These are phyloP conservation scores for Pisolithus tinctorius DNA, from an alignment of 768 basidiomycete genomes.

Conservation along the genomic window DNA sequence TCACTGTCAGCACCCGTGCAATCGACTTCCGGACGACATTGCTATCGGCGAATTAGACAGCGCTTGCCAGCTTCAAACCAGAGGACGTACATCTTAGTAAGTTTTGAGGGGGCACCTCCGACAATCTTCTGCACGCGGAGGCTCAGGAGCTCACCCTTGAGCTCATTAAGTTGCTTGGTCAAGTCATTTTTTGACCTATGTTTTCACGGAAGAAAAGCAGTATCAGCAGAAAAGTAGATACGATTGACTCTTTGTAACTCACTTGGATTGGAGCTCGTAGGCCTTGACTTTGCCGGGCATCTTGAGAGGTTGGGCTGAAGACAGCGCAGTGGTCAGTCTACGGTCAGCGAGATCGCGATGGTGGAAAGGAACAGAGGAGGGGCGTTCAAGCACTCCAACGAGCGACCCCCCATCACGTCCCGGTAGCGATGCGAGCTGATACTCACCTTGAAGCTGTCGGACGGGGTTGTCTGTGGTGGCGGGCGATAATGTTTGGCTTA, in stretches of 20 bases:
- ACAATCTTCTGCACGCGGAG: conserved; percentile 98
- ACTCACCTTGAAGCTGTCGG: conserved; percentile 33
- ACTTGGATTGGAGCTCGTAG: conserved; percentile 96
- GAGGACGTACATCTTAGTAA: conserved; percentile 85
- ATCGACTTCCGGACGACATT: conserved; percentile 96
- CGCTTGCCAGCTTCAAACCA: neutral
- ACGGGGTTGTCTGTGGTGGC: conserved; percentile 22
- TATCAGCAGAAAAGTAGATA: neutral
- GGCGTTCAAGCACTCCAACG: neutral
- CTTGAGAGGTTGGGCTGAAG: conserved; percentile 31
- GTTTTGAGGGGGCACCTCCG: conserved; percentile 90
- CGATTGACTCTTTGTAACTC: conserved; percentile 24
- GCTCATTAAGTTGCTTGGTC: conserved; percentile 84
- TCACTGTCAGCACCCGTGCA: conserved; percentile 95
- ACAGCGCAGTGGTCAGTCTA: neutral
- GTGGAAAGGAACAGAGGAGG: too few relatives aligned
- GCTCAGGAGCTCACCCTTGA: conserved; percentile 90
- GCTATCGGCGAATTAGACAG: conserved; percentile 37
- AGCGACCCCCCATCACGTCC: neutral
- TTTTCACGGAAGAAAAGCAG: conserved; percentile 5
- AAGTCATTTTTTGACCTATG: conserved; percentile 94
- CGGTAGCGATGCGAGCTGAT: conserved; percentile 7
- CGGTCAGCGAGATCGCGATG: neutral
- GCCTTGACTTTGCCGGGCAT: conserved; percentile 94
- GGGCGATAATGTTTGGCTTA: conserved; percentile 23